phyloP scores from a whole-genome alignment of 371 early-diverging fungal species.

The Mortierella sp. region DNA sequence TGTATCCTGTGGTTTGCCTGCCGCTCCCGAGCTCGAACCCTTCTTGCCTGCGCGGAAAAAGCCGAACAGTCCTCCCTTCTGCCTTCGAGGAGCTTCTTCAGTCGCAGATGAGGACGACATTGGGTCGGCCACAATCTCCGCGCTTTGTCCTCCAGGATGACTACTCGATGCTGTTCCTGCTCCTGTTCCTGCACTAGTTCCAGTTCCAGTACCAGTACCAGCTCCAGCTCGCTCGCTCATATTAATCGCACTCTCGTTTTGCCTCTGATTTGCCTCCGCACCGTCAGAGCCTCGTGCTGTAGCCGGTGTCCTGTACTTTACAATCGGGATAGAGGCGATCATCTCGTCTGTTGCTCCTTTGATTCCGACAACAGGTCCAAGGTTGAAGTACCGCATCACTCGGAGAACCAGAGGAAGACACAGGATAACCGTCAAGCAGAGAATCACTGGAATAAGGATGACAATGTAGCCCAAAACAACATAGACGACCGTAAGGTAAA shows the following conservation, averaged over 20 bases:
- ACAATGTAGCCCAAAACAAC: slow-evolving; percentile 79
- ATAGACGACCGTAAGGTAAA: slow-evolving; percentile 68
- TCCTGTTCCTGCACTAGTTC: background rate
- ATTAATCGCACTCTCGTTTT: background rate
- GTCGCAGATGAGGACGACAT: background rate
- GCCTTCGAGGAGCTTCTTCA: background rate
- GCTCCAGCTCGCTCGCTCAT: slow-evolving; percentile 2
- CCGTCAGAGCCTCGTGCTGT: background rate
- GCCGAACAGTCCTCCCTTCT: slow-evolving; percentile 22
- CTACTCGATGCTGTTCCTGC: background rate
- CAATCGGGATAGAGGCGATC: slow-evolving; percentile 68
- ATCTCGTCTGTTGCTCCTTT: slow-evolving; percentile 74
- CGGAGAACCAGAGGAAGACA: slow-evolving; percentile 79
- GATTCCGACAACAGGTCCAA: slow-evolving; percentile 72
- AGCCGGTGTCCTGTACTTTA: slow-evolving; percentile 46
- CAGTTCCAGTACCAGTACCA: background rate
- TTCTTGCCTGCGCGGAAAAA: slow-evolving; percentile 26
- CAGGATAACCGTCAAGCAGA: slow-evolving; percentile 74
- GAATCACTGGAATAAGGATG: slow-evolving; percentile 73
- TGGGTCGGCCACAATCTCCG: background rate
- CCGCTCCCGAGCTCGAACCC: background rate
- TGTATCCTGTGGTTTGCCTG: background rate
- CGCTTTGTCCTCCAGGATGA: background rate
- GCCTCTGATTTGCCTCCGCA: background rate
- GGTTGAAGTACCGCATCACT: slow-evolving; percentile 54